These are phyloP conservation scores for Pythium brassicae DNA, from an alignment of 352 stramenopile species.

Conservation along the genomic window DNA sequence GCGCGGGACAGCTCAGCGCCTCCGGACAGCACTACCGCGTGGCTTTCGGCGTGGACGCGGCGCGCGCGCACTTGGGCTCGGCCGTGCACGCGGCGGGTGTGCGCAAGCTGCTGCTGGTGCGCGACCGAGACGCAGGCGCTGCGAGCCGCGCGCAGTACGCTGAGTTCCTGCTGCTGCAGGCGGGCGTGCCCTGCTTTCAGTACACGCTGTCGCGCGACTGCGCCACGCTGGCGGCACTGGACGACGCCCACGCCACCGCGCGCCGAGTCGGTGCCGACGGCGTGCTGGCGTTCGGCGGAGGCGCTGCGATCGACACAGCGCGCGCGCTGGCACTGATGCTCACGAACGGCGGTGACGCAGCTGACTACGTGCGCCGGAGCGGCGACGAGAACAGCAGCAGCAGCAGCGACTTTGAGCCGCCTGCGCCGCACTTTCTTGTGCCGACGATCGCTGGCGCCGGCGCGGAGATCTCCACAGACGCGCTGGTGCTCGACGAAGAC, in stretches of 20 bases:
- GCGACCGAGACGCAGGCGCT: conserved; percentile 49
- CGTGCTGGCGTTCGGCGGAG: conserved; percentile 65
- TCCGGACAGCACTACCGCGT: conserved; percentile 38
- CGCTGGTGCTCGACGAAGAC: conserved; percentile 64
- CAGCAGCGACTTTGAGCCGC: conserved; percentile 14
- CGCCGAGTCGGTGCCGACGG: conserved; percentile 60
- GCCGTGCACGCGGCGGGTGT: conserved; percentile 38
- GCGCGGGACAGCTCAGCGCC: conserved; percentile 29
- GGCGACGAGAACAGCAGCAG: background rate
- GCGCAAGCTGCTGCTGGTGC: conserved; percentile 67
- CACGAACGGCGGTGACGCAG: conserved; percentile 33
- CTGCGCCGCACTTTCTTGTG: conserved; percentile 46
- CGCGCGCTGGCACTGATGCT: conserved; percentile 51
- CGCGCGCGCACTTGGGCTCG: conserved; percentile 29
- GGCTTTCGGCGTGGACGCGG: conserved; percentile 45
- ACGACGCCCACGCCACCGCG: conserved; percentile 47
- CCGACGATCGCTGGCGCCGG: conserved; percentile 55
- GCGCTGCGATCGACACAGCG: conserved; percentile 58
- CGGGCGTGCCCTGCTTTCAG: conserved; percentile 66
- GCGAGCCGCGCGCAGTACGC: conserved; percentile 55
- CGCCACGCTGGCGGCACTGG: conserved; percentile 48
- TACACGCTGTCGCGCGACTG: conserved; percentile 70
- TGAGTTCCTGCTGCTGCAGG: conserved; percentile 71
- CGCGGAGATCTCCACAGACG: conserved; percentile 43
- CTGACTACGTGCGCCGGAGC: conserved; percentile 20